phyloP scores from a whole-genome alignment of 2,329 filamentous ascomycete genomes.

The Eutypella sp. region DNA sequence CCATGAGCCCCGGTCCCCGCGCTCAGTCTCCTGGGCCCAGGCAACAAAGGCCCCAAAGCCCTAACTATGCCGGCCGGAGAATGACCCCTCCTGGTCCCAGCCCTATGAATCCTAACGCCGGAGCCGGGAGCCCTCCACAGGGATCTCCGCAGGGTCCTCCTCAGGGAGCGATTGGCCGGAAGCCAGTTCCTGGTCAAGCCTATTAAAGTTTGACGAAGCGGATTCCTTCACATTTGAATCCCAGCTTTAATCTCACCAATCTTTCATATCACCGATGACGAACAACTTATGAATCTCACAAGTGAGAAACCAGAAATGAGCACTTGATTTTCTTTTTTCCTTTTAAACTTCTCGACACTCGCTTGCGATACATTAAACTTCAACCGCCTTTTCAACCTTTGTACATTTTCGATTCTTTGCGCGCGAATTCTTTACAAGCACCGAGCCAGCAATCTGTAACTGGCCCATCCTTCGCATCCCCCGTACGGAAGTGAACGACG shows the following conservation, averaged over 20 bases:
- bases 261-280: constrained; percentile 13
- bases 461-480: not conserved
- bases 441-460: not conserved
- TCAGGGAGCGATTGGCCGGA: constrained; percentile 43
- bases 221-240: constrained; percentile 1
- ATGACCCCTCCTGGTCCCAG: constrained; percentile 41
- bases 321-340: constrained; percentile 1
- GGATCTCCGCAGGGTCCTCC: constrained; percentile 28
- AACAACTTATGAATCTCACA: constrained; percentile 22
- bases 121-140: constrained; percentile 14
- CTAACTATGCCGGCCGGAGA: constrained; percentile 35
- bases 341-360: constrained; percentile 30
- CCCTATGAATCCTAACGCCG: constrained; percentile 39
- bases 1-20: constrained; percentile 30
- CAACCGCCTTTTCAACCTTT: constrained; percentile 4
- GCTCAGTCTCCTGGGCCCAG: constrained; percentile 42
- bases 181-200: constrained; percentile 53
- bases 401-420: not conserved
- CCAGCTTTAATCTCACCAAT: constrained; percentile 4
- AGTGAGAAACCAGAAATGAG: constrained; percentile 15
- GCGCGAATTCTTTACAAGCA: not conserved
- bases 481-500: not conserved
- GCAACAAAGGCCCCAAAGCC: constrained; percentile 35
- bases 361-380: constrained; percentile 19
- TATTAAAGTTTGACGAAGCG: constrained; percentile 26